A percentile compares a stretch with the other conserved stretches of the same genome.
These are phyloP conservation scores for Tricholoma flavovirens DNA, from an alignment of 768 basidiomycete genomes.

Conservation along the genomic window DNA sequence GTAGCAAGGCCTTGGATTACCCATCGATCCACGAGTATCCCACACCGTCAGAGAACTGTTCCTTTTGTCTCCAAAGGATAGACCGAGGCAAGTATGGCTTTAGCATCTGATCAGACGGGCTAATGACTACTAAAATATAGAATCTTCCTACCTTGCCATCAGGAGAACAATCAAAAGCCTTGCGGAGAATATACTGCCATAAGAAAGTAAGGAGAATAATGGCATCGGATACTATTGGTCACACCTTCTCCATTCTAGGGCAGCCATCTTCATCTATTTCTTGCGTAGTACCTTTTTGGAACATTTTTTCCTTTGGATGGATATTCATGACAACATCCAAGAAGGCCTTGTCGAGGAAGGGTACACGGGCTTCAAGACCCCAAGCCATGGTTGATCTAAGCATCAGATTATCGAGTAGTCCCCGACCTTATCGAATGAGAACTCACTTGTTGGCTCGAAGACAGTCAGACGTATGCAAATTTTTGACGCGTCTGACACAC, in stretches of 20 bases:
- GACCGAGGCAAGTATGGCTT: slow-evolving; percentile 90
- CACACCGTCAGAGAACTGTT: slow-evolving; percentile 98
- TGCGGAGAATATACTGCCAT: slow-evolving; percentile 85
- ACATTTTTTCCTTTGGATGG: slow-evolving; percentile 83
- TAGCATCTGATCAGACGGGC: slow-evolving; percentile 1
- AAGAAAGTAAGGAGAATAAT: neutral
- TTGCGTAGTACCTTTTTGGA: slow-evolving; percentile 73
- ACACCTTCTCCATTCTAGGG: slow-evolving; percentile 94
- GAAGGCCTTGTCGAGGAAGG: slow-evolving; percentile 97
- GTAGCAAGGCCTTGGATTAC: slow-evolving; percentile 30
- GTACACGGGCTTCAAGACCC: slow-evolving; percentile 97
- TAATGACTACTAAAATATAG: neutral
- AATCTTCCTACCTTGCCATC: slow-evolving; percentile 58
- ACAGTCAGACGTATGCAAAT: slow-evolving; percentile 96
- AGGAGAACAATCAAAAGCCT: slow-evolving; percentile 87
- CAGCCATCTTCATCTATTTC: slow-evolving; percentile 77
- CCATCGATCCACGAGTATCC: slow-evolving; percentile 99
- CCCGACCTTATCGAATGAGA: neutral
- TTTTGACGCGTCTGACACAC: slow-evolving; percentile 90
- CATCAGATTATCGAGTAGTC: neutral
- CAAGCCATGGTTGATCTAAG: slow-evolving; percentile 96
- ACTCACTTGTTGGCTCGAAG: slow-evolving; percentile 94
- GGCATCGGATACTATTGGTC: neutral
- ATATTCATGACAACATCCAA: slow-evolving; percentile 90
- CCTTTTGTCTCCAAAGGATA: slow-evolving; percentile 98